A percentile compares a stretch with the other conserved stretches of the same genome.
Conservation (phyloP, 495 filamentous ascomycete species). For the Penicillium tannophilum region DNA sequence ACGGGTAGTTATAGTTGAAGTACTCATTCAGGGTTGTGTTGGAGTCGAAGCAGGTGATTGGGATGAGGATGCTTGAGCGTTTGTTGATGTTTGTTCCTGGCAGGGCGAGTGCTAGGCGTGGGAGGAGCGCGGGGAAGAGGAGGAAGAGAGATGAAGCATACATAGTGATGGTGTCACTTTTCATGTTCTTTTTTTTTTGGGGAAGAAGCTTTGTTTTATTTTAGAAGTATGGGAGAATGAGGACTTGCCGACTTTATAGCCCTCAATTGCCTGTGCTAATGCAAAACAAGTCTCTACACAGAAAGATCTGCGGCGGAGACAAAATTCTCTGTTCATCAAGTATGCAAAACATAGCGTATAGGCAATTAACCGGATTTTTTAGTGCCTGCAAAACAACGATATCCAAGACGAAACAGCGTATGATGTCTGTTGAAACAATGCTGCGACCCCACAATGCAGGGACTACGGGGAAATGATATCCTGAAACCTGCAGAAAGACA, state of each 20-base stretch:
- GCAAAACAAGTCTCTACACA: background rate
- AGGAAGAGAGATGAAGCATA: conserved; percentile 8
- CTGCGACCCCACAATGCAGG: too few species aligned
- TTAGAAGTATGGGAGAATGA: too few species aligned
- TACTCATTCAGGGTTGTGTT: conserved; percentile 51
- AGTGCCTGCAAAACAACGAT: background rate
- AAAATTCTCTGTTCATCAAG: background rate
- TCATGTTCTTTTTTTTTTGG: too few species aligned
- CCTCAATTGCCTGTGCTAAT: background rate
- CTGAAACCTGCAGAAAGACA: too few species aligned
- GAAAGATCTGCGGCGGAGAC: background rate
- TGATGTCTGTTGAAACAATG: background rate
- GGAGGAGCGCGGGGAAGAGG: conserved; percentile 8
- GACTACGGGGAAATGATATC: too few species aligned
- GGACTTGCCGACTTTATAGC: background rate
- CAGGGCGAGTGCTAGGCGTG: conserved; percentile 22
- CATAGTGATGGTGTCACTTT: background rate
- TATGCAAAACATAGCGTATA: background rate
- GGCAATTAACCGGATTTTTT: background rate
- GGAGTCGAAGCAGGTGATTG: conserved; percentile 54
- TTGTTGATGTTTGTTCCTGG: conserved; percentile 8
- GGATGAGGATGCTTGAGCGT: conserved; percentile 47
- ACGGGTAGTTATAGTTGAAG: conserved; percentile 56
- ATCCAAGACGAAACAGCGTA: background rate
- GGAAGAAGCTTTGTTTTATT: too few species aligned